A percentile compares a stretch with the other conserved stretches of the same genome.
phyloP scores from a whole-genome alignment of 805 yeast genomes.

The Spathaspora passalidarum region DNA sequence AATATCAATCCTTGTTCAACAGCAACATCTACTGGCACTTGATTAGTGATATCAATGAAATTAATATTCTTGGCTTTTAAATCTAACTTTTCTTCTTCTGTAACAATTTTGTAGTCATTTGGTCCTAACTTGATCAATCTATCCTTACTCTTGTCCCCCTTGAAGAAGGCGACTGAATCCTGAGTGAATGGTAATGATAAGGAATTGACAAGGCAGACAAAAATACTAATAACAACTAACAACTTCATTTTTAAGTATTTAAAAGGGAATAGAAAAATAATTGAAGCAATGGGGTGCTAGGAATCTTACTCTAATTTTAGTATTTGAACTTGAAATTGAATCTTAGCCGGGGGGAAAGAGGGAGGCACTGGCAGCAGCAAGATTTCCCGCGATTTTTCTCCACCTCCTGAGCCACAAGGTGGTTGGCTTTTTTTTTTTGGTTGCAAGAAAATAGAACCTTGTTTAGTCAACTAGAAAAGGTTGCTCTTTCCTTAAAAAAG shows the following conservation, averaged over 20 bases:
- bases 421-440: background rate
- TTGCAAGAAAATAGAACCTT: background rate
- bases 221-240: background rate
- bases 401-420: background rate
- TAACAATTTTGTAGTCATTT: slow-evolving; percentile 24
- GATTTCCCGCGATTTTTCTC: background rate
- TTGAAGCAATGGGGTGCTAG: background rate
- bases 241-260: slow-evolving; percentile 5
- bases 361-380: background rate
- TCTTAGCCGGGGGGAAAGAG: no score
- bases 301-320: background rate
- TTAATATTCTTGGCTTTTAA: slow-evolving; percentile 43
- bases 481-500: no score
- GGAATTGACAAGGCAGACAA: background rate
- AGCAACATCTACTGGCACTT: slow-evolving; percentile 36
- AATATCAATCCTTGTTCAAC: slow-evolving; percentile 20
- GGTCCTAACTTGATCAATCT: slow-evolving; percentile 38
- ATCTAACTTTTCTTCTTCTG: slow-evolving; percentile 34
- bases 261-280: background rate
- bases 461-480: no score
- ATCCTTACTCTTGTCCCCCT: slow-evolving; percentile 5
- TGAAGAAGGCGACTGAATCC: slow-evolving; percentile 1
- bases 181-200: background rate
- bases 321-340: background rate
- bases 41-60: slow-evolving; percentile 65